Conservation (phyloP, 768 basidiomycete genomes). For the Lactarius tabidus region DNA sequence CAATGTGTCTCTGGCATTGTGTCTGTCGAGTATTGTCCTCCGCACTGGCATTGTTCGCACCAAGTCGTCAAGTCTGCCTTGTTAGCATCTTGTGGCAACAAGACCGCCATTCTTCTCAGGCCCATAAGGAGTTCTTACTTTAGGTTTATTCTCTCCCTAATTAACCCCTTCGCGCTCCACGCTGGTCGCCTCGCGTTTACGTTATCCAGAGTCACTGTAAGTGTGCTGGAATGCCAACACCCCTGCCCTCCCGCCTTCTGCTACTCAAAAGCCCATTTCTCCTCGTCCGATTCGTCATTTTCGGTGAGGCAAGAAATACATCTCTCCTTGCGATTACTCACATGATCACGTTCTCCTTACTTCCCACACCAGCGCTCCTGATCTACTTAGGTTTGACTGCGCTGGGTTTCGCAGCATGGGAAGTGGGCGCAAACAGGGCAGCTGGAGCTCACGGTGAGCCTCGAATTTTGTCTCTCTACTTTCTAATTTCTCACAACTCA, state of each 20-base stretch:
- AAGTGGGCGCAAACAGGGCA: constrained; percentile 15
- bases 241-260: constrained; percentile 4
- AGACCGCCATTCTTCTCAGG: neutral
- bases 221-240: constrained; percentile 4
- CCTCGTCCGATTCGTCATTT: constrained; percentile 50
- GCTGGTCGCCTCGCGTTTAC: neutral
- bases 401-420: constrained; percentile 23
- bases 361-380: constrained; percentile 35
- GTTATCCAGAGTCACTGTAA: neutral
- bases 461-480: neutral
- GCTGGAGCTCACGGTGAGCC: constrained; percentile 14
- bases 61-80: neutral
- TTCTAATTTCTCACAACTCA: neutral
- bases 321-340: neutral
- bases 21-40: neutral
- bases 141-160: neutral
- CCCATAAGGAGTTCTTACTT: constrained; percentile 8
- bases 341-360: constrained; percentile 39
- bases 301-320: constrained; percentile 43
- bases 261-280: constrained; percentile 51
- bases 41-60: constrained; percentile 6
- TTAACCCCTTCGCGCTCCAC: neutral
- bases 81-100: neutral
- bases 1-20: neutral
- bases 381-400: constrained; percentile 34